Conservation (phyloP, 176 grass and related monocot genomes). For the Chloris gayana region DNA sequence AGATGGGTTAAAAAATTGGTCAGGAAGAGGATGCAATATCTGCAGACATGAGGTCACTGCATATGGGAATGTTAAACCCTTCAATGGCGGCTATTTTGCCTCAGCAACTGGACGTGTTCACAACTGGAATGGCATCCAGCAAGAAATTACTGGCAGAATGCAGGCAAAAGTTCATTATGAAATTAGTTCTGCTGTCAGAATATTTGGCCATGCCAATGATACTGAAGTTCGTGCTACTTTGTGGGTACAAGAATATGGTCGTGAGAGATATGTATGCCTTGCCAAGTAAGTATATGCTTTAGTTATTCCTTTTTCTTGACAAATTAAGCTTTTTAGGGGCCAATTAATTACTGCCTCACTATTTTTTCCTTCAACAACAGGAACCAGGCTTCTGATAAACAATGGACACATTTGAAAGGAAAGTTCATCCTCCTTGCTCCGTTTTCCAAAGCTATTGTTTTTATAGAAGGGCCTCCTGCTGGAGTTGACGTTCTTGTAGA, state of each 20-base stretch:
- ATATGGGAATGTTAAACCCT: conserved; percentile 61
- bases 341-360: background rate
- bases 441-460: conserved; percentile 77
- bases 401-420: conserved; percentile 87
- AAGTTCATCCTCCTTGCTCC: conserved; percentile 80
- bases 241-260: conserved; percentile 89
- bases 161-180: conserved; percentile 74
- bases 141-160: conserved; percentile 84
- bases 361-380: conserved; percentile 44
- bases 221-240: conserved; percentile 72
- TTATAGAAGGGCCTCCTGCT: conserved; percentile 86
- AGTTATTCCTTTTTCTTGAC: conserved; percentile 1
- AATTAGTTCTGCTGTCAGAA: conserved; percentile 68
- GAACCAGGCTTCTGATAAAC: conserved; percentile 75
- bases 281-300: conserved; percentile 69
- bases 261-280: conserved; percentile 76
- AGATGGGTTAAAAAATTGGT: conserved; percentile 79
- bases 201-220: conserved; percentile 63
- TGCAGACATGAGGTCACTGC: conserved; percentile 63
- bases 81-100: conserved; percentile 80
- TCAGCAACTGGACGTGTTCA: conserved; percentile 70
- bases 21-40: conserved; percentile 97
- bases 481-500: conserved; percentile 92
- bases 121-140: conserved; percentile 92
- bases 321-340: conserved; percentile 11